Evolutionary conservation across 2,329 filamentous ascomycete species (phyloP).

Genomic region (Ascochyta lentis): DNA sequence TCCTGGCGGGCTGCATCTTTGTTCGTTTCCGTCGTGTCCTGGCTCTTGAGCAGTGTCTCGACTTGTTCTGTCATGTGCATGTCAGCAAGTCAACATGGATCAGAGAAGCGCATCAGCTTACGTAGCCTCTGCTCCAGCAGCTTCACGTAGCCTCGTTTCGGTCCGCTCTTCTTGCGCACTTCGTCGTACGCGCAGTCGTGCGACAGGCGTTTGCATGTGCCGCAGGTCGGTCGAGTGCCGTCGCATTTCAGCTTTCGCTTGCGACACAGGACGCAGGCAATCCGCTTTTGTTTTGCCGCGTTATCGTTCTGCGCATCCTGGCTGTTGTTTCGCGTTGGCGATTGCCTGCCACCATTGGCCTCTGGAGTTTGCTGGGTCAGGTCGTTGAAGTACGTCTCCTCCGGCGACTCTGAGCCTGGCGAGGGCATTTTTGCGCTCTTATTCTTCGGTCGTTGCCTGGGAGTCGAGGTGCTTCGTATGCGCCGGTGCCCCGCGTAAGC

Average conservation of each 20-base stretch:
- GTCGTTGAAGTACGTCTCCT: conserved; percentile 64
- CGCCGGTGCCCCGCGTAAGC: conserved; percentile 13
- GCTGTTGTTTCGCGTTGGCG: conserved; percentile 47
- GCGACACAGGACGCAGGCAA: conserved; percentile 92
- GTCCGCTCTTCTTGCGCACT: conserved; percentile 90
- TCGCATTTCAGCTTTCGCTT: conserved; percentile 93
- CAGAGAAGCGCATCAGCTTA: conserved; percentile 57
- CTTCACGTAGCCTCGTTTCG: conserved; percentile 94
- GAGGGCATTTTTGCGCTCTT: conserved; percentile 35
- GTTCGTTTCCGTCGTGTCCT: conserved; percentile 61
- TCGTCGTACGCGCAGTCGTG: conserved; percentile 92
- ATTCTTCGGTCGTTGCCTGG: not conserved
- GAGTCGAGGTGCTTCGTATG: conserved; percentile 11
- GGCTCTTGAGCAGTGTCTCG: conserved; percentile 84
- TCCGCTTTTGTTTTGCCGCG: conserved; percentile 70
- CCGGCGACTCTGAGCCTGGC: conserved; percentile 45
- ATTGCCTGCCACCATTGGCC: conserved; percentile 29
- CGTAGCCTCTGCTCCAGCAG: conserved; percentile 89
- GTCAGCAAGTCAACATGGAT: conserved; percentile 13
- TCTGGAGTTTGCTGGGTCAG: conserved; percentile 54
- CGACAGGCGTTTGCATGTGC: conserved; percentile 83
- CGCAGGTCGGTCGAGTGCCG: conserved; percentile 81
- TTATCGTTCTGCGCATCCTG: conserved; percentile 56
- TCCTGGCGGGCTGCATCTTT: conserved; percentile 35
- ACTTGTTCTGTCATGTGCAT: conserved; percentile 74